Conservation (phyloP, 371 early-diverging fungal species). For the Funneliformis caledonium region DNA sequence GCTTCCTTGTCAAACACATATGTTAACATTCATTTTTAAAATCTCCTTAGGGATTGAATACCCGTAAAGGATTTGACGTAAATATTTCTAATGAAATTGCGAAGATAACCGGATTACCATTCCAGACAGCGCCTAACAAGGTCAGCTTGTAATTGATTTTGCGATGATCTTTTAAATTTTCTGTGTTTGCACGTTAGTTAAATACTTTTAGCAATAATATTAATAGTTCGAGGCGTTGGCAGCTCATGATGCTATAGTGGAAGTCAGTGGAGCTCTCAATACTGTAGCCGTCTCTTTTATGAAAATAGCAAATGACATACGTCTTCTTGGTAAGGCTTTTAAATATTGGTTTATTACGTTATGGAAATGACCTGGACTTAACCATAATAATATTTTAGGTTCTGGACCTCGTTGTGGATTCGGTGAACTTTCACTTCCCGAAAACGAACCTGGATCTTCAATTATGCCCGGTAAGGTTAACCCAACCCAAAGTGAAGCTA, state of each 20-base stretch:
- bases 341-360: conserved; percentile 3
- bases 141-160: conserved; percentile 42
- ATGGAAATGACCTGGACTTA: background rate
- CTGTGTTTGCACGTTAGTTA: background rate
- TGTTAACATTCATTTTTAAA: background rate
- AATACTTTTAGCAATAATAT: background rate
- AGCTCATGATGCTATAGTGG: conserved; percentile 96
- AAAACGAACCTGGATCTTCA: conserved; percentile 97
- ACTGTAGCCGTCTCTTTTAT: conserved; percentile 91
- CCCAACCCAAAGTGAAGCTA: conserved; percentile 97
- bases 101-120: conserved; percentile 76
- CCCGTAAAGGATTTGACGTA: conserved; percentile 86
- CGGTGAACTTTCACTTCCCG: conserved; percentile 91
- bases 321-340: conserved; percentile 60
- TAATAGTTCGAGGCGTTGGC: conserved; percentile 93
- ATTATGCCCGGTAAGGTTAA: conserved; percentile 99
- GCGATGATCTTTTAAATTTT: background rate
- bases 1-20: background rate
- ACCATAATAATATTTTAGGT: conserved; percentile 52
- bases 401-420: conserved; percentile 97
- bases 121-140: conserved; percentile 95
- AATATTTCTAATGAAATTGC: conserved; percentile 84
- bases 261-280: conserved; percentile 92
- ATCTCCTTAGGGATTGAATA: conserved; percentile 76
- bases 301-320: conserved; percentile 98